Evolutionary conservation across 2,329 filamentous ascomycete genomes (phyloP), one percentile per base, ranked within the genome.

Genomic region (Xylaria sp.): DNA sequence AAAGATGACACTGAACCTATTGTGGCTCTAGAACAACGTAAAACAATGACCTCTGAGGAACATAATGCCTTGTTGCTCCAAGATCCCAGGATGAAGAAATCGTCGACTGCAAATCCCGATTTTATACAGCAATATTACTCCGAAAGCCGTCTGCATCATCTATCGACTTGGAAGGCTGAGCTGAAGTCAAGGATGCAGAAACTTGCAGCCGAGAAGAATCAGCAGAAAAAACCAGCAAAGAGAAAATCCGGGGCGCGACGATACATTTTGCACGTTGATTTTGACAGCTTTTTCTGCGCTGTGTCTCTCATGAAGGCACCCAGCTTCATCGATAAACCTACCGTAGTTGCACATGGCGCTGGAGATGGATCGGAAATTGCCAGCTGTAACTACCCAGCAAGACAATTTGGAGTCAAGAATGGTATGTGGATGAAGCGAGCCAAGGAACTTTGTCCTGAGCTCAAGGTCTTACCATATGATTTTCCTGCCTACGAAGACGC

Each of bases 381-480:
- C 26, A 97, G 94, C 72, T 99, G 96, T 81, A 99, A 99, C 76
- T 99, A 99, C 77, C 90, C 92, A 23, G 96, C 97, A 6, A 89
- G 96, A 44, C 86, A 88, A 38, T 96, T 90, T 74, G 95, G 95
- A 0, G 86, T 99, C 63, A 97, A 94, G 77, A 99, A 99, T 74
- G 97, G 97, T 44, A 99, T 98, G 96, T 99, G 97, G 96, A 98
- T 99, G 95, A 97, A 95, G 78, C 86, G 87, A 40, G 96, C 96
- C 0, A 85, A 91, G 67, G 91, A 96, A 73, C 80, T 96, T 20
- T 99, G 94, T 76, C 91, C 95, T 0, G 89, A 93, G 26, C 83
- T 99, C 20, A 94, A 97, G 73, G 90, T 98, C 1, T 78, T 99
- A n/a, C 93, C 94, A 0, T 99, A 99, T 75, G 94, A 99, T 76